Base-by-base conservation (phyloP, 192 early-diverging fungal species). In the Coemansia sp. region DNA sequence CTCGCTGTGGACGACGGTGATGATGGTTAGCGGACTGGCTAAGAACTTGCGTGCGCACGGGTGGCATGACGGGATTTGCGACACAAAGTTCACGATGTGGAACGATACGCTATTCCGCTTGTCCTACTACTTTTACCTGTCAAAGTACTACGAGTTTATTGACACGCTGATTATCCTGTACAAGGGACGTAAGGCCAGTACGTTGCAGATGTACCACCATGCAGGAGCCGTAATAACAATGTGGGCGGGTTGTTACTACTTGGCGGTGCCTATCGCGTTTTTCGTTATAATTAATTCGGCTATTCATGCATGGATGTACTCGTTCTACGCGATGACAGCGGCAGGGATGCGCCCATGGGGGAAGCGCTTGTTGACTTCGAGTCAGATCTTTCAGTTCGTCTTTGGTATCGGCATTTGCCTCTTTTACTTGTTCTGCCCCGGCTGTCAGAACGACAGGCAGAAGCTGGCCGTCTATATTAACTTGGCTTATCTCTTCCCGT, bases 241-340 rank as follows among this genome's bases (percentile, higher is more conserved):
- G 93, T 93, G 89, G 89, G 85, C 88, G 35, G 89, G 91, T 42
- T 89, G 90, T 70, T 86, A 88, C 62, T 90, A 86, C 63, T 82
- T 88, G 59, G 85, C 91, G 0, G 87, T 91, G 11, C 89, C 91
- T 5, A 90, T 92, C 70, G 91, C 91, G 84, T 90, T 95, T 67
- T 93, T 93, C 73, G 92, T 93, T 39, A 77, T 83, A 14, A 58
- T 64, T 8, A 95, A 95, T 80, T 93, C 92, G 14, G 90, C 91
- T 61, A 90, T 95, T 47, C 93, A 95, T 76, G 86, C 92, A 58
- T 76, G 93, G 77, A 95, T 95, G 93, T 95, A 95, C 76, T 73
- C 77, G 33, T 93, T 93, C 79, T 95, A 95, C 61, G 87, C 89
- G 16, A 68, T 86, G 53, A 92, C 91, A 7, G 87, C 86, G 28